Base-by-base conservation (phyloP, 495 filamentous ascomycete genomes). In the Oleoguttula mirabilis region DNA sequence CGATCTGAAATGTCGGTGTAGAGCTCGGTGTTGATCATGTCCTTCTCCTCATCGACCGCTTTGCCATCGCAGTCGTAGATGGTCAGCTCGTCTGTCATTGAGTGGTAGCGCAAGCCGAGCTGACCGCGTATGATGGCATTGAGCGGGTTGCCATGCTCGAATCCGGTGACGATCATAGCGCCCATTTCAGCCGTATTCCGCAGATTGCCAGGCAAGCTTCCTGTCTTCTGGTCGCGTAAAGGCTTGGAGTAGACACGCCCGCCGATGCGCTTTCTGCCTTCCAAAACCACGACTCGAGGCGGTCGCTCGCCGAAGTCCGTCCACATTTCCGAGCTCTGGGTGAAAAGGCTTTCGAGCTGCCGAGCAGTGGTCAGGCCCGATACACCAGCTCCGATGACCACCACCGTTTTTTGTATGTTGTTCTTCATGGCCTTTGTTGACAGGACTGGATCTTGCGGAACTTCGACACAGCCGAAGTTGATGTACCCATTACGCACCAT, bases 131-230 rank as follows among this genome's bases (percentile, higher is more conserved):
- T 77, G 39, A 99, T 75, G 43, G 82, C 76, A 56, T 90, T 86
- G 48, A 99, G 60, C 12, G 90, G 90, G 57, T 99, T 99, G 1
- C 90, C 90, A 56, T 82, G 76, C 43, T 95, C 85, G 54, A 95
- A 99, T 2, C 90, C 90, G 21, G 90, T 94, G 48, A 99, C 84
- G 36, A 99, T 95, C 63, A 94, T 90, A 14, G 92, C 90, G 27
- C 90, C 90, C 72, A 94, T 83, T 56, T 99, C 90, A 34, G 83
- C 90, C 12, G 88, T 94, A 44, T 77, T 82, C n/a, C 66, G 63
- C 42, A 68, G 69, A 30, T 64, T 67, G 41, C 58, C 54, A 5
- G 68, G 72, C 31, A 74, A 58, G 15, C 54, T 66, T 15, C 58
- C 60, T 3, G 62, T 53, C 19, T 64, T 44, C 46, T 77, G 79